A percentile compares a stretch with the other conserved stretches of the same genome.
phyloP scores from a whole-genome alignment of 2,329 filamentous ascomycete species.

The Xenoacremonium recifei region DNA sequence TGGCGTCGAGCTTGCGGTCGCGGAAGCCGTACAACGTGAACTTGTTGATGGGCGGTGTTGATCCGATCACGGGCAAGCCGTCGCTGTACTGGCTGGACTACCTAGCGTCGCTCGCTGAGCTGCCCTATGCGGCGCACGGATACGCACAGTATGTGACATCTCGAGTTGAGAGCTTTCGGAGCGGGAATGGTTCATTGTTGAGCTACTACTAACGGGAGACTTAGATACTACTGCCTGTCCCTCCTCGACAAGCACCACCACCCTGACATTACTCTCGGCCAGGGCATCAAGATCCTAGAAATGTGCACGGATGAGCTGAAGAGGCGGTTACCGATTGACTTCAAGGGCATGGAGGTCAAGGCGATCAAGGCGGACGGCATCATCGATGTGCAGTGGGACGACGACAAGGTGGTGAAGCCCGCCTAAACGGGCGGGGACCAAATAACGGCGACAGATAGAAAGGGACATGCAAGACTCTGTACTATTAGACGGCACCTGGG shows the following conservation, averaged over 20 bases:
- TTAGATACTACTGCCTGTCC: constrained; percentile 97
- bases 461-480: constrained; percentile 32
- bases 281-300: constrained; percentile 87
- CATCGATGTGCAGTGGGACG: constrained; percentile 78
- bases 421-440: constrained; percentile 51
- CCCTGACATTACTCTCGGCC: constrained; percentile 83
- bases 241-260: constrained; percentile 99
- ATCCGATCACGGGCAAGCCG: constrained; percentile 87
- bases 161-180: neutral
- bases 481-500: constrained; percentile 33
- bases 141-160: constrained; percentile 78
- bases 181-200: neutral
- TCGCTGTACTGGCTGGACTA: constrained; percentile 97
- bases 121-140: constrained; percentile 95
- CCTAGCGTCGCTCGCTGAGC: constrained; percentile 79
- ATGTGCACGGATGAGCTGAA: constrained; percentile 98
- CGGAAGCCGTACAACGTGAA: constrained; percentile 97
- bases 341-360: constrained; percentile 96
- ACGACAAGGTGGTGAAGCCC: constrained; percentile 68
- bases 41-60: constrained; percentile 88
- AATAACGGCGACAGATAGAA: constrained; percentile 13
- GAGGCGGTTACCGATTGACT: constrained; percentile 94
- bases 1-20: constrained; percentile 86
- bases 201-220: neutral
- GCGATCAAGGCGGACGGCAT: constrained; percentile 94